These are phyloP conservation scores for Boeremia exigua DNA, from an alignment of 2,329 filamentous ascomycete species.

Conservation along the genomic window DNA sequence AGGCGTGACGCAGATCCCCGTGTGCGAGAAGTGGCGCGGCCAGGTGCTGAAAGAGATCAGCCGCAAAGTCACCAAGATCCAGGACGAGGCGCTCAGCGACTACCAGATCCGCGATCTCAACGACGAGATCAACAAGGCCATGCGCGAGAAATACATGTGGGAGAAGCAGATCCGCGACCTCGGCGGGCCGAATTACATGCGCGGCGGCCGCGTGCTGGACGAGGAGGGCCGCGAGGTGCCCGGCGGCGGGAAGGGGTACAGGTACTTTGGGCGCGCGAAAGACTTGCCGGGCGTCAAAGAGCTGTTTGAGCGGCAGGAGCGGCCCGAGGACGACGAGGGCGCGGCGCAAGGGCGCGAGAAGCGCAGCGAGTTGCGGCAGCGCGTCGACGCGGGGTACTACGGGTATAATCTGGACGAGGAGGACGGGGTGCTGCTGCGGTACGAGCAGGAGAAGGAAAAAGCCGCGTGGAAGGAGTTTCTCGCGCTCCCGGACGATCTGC, in stretches of 20 bases:
- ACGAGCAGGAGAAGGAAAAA: conserved; percentile 83
- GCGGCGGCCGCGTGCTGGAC: conserved; percentile 63
- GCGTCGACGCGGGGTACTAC: conserved; percentile 94
- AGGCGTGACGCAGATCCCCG: conserved; percentile 79
- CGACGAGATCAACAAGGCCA: conserved; percentile 98
- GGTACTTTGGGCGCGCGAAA: conserved; percentile 81
- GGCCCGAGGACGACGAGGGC: conserved; percentile 54
- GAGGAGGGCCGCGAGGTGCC: conserved; percentile 63
- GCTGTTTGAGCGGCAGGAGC: conserved; percentile 56
- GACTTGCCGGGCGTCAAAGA: conserved; percentile 96
- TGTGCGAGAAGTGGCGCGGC: conserved; percentile 97
- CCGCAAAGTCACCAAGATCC: conserved; percentile 95
- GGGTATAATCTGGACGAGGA: conserved; percentile 94
- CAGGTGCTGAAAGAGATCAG: conserved; percentile 97
- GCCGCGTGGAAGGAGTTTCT: conserved; percentile 76
- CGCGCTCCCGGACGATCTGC: conserved; percentile 58
- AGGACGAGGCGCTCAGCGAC: conserved; percentile 88
- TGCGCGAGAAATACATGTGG: conserved; percentile 99
- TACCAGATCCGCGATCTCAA: conserved; percentile 98
- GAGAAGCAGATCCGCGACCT: conserved; percentile 94
- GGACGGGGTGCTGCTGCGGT: conserved; percentile 77
- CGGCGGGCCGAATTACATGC: conserved; percentile 97
- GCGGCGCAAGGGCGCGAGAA: conserved; percentile 70
- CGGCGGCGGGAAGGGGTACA: conserved; percentile 84
- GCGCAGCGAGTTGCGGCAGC: conserved; percentile 71